Conservation (phyloP, 108 stramenopile species). For the Pseudonitzschia delicatissima region DNA sequence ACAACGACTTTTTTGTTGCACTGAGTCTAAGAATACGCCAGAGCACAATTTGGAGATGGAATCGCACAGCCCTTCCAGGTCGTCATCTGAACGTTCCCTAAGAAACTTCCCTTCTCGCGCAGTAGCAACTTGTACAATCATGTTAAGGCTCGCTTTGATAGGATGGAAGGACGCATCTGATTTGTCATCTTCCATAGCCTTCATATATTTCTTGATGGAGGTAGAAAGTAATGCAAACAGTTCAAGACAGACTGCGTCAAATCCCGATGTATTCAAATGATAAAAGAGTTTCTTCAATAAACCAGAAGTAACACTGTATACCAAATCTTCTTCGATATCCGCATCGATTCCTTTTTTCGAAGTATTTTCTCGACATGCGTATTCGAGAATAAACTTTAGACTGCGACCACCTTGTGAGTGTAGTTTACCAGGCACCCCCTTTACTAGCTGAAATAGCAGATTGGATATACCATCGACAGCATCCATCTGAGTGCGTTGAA, state of each 20-base stretch:
- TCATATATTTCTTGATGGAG: neutral
- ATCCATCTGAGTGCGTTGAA: conserved; percentile 49
- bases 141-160: neutral
- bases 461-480: conserved; percentile 80
- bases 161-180: conserved; percentile 2
- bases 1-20: neutral
- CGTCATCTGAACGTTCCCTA: conserved; percentile 5
- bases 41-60: conserved; percentile 10
- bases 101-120: neutral
- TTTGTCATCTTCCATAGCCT: conserved; percentile 1
- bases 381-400: conserved; percentile 52
- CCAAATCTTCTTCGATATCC: conserved; percentile 16
- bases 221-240: conserved; percentile 1
- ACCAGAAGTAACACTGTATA: conserved; percentile 17
- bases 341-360: conserved; percentile 13
- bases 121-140: conserved; percentile 11
- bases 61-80: neutral
- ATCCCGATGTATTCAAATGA: conserved; percentile 7
- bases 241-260: conserved; percentile 6
- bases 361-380: conserved; percentile 4
- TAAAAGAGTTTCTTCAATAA: conserved; percentile 17
- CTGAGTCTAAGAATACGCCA: neutral
- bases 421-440: conserved; percentile 63
- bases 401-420: conserved; percentile 70
- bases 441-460: conserved; percentile 62